Evolutionary conservation across 31 red algal species (phyloP).

Genomic region (Endocladia muricata): DNA sequence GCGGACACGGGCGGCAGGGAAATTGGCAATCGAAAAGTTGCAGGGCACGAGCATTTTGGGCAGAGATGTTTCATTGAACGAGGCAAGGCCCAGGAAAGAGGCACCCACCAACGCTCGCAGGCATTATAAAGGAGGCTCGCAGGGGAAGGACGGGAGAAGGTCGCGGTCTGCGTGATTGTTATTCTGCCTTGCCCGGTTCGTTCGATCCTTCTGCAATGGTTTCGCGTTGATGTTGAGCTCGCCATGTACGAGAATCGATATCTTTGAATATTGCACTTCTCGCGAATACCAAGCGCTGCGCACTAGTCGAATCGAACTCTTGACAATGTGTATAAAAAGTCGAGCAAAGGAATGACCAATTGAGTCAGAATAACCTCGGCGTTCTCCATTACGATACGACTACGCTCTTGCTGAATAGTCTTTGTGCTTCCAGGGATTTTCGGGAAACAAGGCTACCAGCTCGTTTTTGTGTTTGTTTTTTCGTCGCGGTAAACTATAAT

Average conservation of each 20-base stretch:
- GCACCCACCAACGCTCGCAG: not conserved
- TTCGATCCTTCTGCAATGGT: not conserved
- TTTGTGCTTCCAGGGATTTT: too few species aligned
- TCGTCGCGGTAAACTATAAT: too few species aligned
- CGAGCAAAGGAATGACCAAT: too few species aligned
- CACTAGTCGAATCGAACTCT: too few species aligned
- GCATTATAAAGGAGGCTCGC: not conserved
- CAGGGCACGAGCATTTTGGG: conserved; percentile 58
- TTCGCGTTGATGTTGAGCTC: not conserved
- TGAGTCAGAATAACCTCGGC: too few species aligned
- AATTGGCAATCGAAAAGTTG: conserved; percentile 31
- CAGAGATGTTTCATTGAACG: conserved; percentile 39
- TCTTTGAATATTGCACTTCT: not conserved
- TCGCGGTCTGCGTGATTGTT: not conserved
- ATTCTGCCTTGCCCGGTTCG: not conserved
- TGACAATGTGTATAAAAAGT: too few species aligned
- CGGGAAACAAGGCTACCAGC: too few species aligned
- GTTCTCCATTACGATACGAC: too few species aligned
- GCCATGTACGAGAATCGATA: not conserved
- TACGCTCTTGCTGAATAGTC: too few species aligned
- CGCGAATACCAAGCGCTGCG: too few species aligned
- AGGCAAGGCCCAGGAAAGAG: conserved; percentile 31
- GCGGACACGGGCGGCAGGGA: conserved; percentile 5
- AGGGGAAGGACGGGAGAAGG: not conserved
- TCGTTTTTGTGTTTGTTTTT: too few species aligned